phyloP scores from a whole-genome alignment of 805 yeast species.

The Maudiozyma serrabonitensis region DNA sequence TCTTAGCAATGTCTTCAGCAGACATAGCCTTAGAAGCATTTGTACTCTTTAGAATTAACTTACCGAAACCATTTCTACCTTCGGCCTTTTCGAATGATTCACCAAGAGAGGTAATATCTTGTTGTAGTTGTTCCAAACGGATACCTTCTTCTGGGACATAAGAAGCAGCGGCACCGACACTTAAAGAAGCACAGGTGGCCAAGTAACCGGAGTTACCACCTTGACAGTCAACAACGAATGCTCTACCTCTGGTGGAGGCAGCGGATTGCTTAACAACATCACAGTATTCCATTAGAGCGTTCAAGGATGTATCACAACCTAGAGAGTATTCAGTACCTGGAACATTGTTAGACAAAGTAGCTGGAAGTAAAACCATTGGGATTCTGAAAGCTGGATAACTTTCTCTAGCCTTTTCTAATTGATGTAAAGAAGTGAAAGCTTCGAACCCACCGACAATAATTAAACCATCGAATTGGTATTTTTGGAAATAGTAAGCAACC shows the following conservation, averaged over 20 bases:
- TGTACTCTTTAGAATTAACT: conserved; percentile 56
- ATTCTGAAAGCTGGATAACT: conserved; percentile 64
- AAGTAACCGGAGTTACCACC: conserved; percentile 80
- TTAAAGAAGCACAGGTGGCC: conserved; percentile 58
- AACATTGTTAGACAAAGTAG: conserved; percentile 71
- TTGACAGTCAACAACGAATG: conserved; percentile 74
- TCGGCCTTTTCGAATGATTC: conserved; percentile 50
- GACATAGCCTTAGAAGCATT: conserved; percentile 63
- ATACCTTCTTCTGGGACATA: conserved; percentile 71
- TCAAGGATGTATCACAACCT: conserved; percentile 69
- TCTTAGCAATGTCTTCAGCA: conserved; percentile 61
- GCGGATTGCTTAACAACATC: conserved; percentile 76
- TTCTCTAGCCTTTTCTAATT: conserved; percentile 49
- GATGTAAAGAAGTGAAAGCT: conserved; percentile 61
- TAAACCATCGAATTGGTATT: conserved; percentile 59
- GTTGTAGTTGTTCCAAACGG: conserved; percentile 47
- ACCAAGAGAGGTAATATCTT: conserved; percentile 53
- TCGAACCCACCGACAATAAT: conserved; percentile 76
- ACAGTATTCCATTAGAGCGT: conserved; percentile 60
- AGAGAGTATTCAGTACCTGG: conserved; percentile 76
- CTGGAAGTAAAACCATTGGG: conserved; percentile 71
- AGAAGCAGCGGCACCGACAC: conserved; percentile 64
- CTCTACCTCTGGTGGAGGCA: conserved; percentile 66
- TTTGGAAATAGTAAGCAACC: conserved; percentile 64
- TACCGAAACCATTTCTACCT: conserved; percentile 62